These are phyloP conservation scores for Buddleja alternifolia DNA, from an alignment of 257 asterid genomes.

Conservation along the genomic window DNA sequence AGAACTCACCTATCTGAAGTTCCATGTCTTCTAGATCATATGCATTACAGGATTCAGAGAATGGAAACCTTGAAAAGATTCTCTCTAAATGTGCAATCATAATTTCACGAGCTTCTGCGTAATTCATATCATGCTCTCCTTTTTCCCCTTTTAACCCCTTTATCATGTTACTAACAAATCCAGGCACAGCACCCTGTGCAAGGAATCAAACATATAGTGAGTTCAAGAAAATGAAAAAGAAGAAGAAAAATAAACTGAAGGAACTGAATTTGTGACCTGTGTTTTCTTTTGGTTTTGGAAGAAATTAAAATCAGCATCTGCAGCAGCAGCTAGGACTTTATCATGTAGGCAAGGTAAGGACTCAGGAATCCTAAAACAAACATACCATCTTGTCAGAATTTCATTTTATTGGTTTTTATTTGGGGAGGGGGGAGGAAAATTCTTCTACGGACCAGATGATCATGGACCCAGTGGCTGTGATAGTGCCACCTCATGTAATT, in stretches of 20 bases:
- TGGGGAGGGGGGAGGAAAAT: neutral
- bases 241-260: constrained; percentile 14
- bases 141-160: constrained; percentile 83
- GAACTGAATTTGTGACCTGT: constrained; percentile 43
- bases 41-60: constrained; percentile 52
- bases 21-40: constrained; percentile 51
- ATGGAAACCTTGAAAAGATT: constrained; percentile 87
- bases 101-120: constrained; percentile 54
- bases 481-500: no score
- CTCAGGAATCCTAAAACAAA: constrained; percentile 54
- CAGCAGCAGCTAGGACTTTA: constrained; percentile 68
- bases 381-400: constrained; percentile 32
- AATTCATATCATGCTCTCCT: constrained; percentile 45
- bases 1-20: constrained; percentile 66
- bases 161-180: constrained; percentile 69
- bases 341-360: constrained; percentile 77
- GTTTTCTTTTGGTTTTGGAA: constrained; percentile 56
- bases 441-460: no score
- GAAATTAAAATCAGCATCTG: constrained; percentile 54
- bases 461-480: no score
- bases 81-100: constrained; percentile 65
- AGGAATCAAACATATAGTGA: constrained; percentile 28
- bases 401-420: neutral
- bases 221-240: constrained; percentile 21
- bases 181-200: constrained; percentile 56